phyloP scores from a whole-genome alignment of 306 rosid species.

The Biancaea sappan region DNA sequence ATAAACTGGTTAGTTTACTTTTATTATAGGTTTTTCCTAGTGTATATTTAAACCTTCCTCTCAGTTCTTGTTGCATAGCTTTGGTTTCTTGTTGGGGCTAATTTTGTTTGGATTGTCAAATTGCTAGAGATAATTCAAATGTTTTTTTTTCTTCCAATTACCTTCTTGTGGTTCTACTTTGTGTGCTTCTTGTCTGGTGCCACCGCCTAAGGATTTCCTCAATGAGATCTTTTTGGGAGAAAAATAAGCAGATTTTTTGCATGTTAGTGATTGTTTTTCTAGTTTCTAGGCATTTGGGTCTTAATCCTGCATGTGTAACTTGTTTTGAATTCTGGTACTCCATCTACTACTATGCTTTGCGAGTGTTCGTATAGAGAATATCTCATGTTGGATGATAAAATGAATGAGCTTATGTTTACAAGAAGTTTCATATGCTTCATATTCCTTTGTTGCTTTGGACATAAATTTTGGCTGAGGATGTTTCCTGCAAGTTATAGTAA shows the following conservation, averaged over 20 bases:
- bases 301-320: conserved; percentile 3
- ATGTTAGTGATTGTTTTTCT: neutral
- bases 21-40: neutral
- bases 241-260: neutral
- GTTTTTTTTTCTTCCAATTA: neutral
- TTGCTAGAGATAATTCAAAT: too few relatives aligned
- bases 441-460: neutral
- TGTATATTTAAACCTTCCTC: neutral
- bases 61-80: neutral
- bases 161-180: conserved; percentile 21
- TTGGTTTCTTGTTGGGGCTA: neutral
- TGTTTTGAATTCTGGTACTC: conserved; percentile 2
- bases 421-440: conserved; percentile 7
- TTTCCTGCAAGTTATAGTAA: neutral
- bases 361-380: neutral
- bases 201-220: neutral
- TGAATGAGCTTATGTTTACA: neutral
- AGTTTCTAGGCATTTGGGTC: conserved; percentile 18
- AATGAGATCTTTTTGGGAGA: neutral
- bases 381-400: conserved; percentile 20
- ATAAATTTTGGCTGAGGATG: neutral
- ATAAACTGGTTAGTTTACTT: conserved; percentile 62
- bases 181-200: conserved; percentile 3
- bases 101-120: conserved; percentile 22
- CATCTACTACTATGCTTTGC: neutral